Conservation (phyloP, 805 yeast species). For the Zygosaccharomyces bailii region DNA sequence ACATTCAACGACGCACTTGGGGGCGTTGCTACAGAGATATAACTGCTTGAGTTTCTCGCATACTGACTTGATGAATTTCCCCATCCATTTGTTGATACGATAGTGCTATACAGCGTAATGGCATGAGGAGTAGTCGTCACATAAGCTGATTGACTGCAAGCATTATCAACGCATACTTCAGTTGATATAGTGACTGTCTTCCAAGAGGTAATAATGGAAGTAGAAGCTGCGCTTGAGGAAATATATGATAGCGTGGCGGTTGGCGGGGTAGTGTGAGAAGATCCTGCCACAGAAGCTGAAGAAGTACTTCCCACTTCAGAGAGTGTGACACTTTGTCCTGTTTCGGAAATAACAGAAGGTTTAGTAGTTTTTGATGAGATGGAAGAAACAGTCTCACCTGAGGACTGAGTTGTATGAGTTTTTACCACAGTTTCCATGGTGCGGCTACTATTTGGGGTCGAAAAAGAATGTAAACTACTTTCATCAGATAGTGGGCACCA, state of each 20-base stretch:
- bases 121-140: slow-evolving; percentile 7
- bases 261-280: slow-evolving; percentile 4
- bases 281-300: neutral
- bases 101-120: slow-evolving; percentile 2
- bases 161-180: slow-evolving; percentile 16
- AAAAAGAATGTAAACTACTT: too few species aligned
- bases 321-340: too few species aligned
- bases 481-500: slow-evolving; percentile 41
- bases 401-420: too few species aligned
- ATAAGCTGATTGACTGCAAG: slow-evolving; percentile 8
- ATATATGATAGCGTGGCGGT: too few species aligned
- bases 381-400: too few species aligned
- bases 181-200: slow-evolving; percentile 19
- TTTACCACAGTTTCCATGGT: too few species aligned
- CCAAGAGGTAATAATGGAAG: slow-evolving; percentile 1
- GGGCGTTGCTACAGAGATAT: too few species aligned
- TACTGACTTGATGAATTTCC: slow-evolving; percentile 1
- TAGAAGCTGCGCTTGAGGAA: slow-evolving; percentile 10
- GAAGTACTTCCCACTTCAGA: too few species aligned
- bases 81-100: slow-evolving; percentile 1
- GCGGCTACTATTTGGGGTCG: too few species aligned
- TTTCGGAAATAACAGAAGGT: too few species aligned
- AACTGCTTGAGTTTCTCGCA: slow-evolving; percentile 1
- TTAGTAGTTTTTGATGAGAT: too few species aligned
- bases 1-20: neutral